Evolutionary conservation across 2,329 filamentous ascomycete species (phyloP).

Genomic region (Pseudonectria buxi): DNA sequence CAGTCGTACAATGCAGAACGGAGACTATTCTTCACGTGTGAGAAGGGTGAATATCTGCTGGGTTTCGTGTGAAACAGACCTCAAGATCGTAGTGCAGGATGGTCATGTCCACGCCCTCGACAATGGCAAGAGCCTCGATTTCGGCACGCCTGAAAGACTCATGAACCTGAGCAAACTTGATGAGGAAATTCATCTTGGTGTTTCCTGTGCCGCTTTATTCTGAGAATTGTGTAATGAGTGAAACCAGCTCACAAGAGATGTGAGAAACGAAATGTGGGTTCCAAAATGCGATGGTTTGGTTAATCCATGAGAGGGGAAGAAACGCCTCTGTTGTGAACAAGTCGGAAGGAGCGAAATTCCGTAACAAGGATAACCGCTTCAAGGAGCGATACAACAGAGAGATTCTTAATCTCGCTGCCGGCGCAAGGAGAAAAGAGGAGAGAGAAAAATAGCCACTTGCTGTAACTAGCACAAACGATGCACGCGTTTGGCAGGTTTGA

Average conservation of each 20-base stretch:
- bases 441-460: too few species aligned
- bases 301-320: too few species aligned
- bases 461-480: neutral
- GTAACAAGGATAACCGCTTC: neutral
- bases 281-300: too few species aligned
- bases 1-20: slow-evolving; percentile 73
- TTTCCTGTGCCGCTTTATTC: neutral
- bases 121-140: slow-evolving; percentile 67
- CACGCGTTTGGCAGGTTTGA: neutral
- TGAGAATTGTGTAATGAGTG: neutral
- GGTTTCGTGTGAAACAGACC: slow-evolving; percentile 44
- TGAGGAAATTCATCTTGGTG: slow-evolving; percentile 63
- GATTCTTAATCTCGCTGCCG: too few species aligned
- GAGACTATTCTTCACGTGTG: slow-evolving; percentile 52
- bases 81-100: slow-evolving; percentile 68
- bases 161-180: slow-evolving; percentile 84
- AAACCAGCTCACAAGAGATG: slow-evolving; percentile 4
- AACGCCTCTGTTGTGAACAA: too few species aligned
- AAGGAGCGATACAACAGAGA: too few species aligned
- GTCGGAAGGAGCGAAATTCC: too few species aligned
- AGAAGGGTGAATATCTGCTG: slow-evolving; percentile 11
- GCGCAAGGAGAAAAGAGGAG: too few species aligned
- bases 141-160: slow-evolving; percentile 87
- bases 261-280: neutral
- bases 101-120: slow-evolving; percentile 61